These are phyloP conservation scores for Echium plantagineum DNA, from an alignment of 257 asterid genomes.

Conservation along the genomic window DNA sequence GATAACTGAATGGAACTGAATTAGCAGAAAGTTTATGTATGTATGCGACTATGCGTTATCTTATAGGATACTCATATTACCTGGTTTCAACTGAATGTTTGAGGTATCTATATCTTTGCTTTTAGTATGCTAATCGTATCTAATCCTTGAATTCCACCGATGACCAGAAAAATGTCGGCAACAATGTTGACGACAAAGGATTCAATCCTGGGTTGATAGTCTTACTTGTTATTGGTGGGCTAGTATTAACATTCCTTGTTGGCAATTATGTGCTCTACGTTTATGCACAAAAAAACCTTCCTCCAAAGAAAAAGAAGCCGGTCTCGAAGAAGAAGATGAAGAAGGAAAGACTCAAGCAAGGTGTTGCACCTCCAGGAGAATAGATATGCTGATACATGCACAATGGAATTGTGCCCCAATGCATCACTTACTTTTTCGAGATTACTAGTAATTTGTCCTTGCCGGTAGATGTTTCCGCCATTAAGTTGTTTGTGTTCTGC, in stretches of 20 bases:
- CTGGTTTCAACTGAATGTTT: too few relatives aligned
- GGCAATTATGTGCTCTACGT: conserved; percentile 61
- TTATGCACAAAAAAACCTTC: conserved; percentile 71
- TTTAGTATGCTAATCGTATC: not conserved
- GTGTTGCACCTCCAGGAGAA: conserved; percentile 87
- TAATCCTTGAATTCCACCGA: not conserved
- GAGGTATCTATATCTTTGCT: not conserved
- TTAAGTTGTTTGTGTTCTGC: not conserved
- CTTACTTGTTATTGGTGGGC: conserved; percentile 58
- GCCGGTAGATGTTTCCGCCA: not conserved
- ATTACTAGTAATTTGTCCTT: not conserved
- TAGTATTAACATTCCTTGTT: conserved; percentile 46
- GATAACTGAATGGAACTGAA: too few relatives aligned
- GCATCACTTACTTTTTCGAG: not conserved
- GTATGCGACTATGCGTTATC: too few relatives aligned
- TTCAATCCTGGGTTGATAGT: conserved; percentile 82
- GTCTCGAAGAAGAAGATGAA: conserved; percentile 87
- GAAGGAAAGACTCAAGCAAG: conserved; percentile 84
- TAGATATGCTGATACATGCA: conserved; percentile 17
- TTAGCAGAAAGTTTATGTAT: too few relatives aligned
- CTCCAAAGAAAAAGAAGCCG: conserved; percentile 86
- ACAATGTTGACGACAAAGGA: conserved; percentile 40
- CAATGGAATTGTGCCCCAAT: not conserved
- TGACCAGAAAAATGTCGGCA: conserved; percentile 36
- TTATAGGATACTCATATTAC: too few relatives aligned